Percentiles rank a stretch among this genome's conserved stretches.
These are phyloP conservation scores for Globisporangium echinulatum DNA, from an alignment of 352 stramenopile genomes.

Conservation along the genomic window DNA sequence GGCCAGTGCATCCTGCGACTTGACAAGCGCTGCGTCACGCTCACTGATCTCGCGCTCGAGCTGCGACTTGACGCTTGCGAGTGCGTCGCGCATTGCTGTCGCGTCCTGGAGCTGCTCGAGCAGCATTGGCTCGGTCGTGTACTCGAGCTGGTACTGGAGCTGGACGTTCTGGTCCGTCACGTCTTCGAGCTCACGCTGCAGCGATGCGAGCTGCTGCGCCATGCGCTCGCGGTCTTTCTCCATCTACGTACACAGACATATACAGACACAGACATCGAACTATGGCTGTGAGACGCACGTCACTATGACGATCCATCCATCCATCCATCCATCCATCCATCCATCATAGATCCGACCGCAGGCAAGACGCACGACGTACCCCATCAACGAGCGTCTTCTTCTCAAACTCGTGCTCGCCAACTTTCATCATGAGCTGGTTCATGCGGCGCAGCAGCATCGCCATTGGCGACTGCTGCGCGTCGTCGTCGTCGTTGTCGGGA, in stretches of 20 bases:
- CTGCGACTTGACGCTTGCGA: constrained; percentile 63
- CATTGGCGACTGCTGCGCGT: constrained; percentile 43
- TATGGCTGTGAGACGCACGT: too few species aligned
- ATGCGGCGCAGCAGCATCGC: constrained; percentile 71
- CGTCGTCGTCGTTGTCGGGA: constrained; percentile 13
- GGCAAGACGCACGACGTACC: constrained; percentile 14
- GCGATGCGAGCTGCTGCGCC: constrained; percentile 22
- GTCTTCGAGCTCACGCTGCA: constrained; percentile 63
- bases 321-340: too few species aligned
- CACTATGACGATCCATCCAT: too few species aligned
- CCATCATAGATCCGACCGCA: too few species aligned
- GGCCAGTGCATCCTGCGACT: constrained; percentile 24
- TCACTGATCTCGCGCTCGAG: constrained; percentile 58
- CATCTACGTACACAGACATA: constrained; percentile 31
- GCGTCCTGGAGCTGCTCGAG: constrained; percentile 73
- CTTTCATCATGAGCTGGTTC: constrained; percentile 81
- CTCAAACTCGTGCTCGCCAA: constrained; percentile 82
- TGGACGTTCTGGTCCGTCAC: constrained; percentile 78
- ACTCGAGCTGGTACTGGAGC: constrained; percentile 82
- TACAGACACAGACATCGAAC: neutral
- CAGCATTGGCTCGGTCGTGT: constrained; percentile 75
- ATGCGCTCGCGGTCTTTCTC: constrained; percentile 66
- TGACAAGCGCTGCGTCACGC: constrained; percentile 48
- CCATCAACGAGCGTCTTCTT: constrained; percentile 80
- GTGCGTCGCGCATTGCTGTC: constrained; percentile 74